Conservation (phyloP, 1,139 yeast species). For the Zygoascus hellenicus region DNA sequence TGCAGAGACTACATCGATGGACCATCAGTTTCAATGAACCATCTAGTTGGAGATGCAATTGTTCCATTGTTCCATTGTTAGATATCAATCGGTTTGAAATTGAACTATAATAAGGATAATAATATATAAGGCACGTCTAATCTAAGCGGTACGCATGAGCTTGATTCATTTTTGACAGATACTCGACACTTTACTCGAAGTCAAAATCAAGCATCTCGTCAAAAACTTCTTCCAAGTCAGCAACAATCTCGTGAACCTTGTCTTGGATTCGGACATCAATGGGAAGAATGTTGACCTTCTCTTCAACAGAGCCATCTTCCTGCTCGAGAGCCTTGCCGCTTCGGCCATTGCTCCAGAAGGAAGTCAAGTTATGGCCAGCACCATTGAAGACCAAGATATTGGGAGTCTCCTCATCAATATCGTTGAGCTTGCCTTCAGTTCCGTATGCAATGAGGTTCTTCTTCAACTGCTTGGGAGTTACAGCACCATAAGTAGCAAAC, state of each 20-base stretch:
- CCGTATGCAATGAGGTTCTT: conserved; percentile 78
- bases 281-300: conserved; percentile 23
- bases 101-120: too few relatives aligned
- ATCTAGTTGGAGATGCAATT: too few relatives aligned
- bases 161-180: too few relatives aligned
- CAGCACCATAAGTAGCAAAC: conserved; percentile 50
- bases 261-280: conserved; percentile 20
- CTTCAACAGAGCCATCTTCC: conserved; percentile 13
- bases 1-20: too few relatives aligned
- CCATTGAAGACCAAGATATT: conserved; percentile 90
- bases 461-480: conserved; percentile 85
- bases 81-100: too few relatives aligned
- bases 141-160: too few relatives aligned
- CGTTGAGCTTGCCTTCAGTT: conserved; percentile 60
- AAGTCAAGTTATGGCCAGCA: conserved; percentile 73
- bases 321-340: conserved; percentile 8
- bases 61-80: too few relatives aligned
- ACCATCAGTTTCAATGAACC: too few relatives aligned
- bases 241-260: conserved; percentile 15
- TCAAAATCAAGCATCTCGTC: conserved; percentile 17
- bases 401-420: conserved; percentile 78
- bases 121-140: too few relatives aligned
- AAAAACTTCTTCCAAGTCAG: conserved; percentile 22
- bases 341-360: conserved; percentile 49
- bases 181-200: background rate